Evolutionary conservation across 2,329 filamentous ascomycete genomes (phyloP).

Genomic region (Rugonectria rugulosa): DNA sequence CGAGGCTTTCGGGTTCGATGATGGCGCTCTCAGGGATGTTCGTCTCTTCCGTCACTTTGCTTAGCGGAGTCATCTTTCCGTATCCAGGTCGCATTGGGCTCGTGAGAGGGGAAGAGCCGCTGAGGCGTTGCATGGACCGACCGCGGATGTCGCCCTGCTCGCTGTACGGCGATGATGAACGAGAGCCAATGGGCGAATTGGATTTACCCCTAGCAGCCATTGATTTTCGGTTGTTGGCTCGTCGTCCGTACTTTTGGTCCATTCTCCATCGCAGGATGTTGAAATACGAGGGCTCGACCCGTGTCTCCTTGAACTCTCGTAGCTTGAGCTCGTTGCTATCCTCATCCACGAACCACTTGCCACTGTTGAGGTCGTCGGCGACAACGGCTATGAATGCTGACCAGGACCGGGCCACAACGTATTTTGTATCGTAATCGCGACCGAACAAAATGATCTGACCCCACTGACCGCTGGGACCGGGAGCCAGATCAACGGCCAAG

Average conservation of each 20-base stretch:
- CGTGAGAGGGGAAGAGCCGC: constrained; percentile 66
- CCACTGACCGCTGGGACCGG: constrained; percentile 89
- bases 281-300: constrained; percentile 91
- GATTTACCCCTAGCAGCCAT: constrained; percentile 50
- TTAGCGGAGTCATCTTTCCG: constrained; percentile 73
- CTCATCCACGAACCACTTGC: constrained; percentile 92
- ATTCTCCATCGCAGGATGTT: constrained; percentile 94
- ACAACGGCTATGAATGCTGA: constrained; percentile 83
- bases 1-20: constrained; percentile 57
- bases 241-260: constrained; percentile 91
- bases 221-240: constrained; percentile 62
- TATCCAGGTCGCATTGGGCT: constrained; percentile 72
- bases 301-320: constrained; percentile 86
- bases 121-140: constrained; percentile 74
- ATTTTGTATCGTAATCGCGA: constrained; percentile 98
- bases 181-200: constrained; percentile 56
- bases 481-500: constrained; percentile 89
- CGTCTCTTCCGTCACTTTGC: constrained; percentile 76
- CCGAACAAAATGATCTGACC: constrained; percentile 97
- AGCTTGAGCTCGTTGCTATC: constrained; percentile 91
- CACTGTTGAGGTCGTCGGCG: constrained; percentile 88
- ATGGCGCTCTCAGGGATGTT: constrained; percentile 48
- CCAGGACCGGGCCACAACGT: constrained; percentile 94
- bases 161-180: constrained; percentile 67
- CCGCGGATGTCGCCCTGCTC: constrained; percentile 73